Base-by-base conservation (phyloP, 2,329 filamentous ascomycete genomes). In the Colletotrichum nymphaeae region DNA sequence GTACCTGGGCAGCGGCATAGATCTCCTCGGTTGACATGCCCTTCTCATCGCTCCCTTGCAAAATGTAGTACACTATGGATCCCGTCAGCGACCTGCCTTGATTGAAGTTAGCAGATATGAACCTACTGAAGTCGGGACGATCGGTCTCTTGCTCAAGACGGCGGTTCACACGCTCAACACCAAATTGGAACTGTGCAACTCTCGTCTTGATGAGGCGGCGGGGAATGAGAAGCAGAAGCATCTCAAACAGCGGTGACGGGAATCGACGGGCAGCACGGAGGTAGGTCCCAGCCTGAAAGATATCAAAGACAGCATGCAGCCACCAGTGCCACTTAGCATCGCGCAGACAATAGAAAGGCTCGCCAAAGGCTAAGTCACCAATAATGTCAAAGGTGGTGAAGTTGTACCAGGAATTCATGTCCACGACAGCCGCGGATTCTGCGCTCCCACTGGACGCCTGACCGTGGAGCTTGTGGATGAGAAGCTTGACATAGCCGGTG, bases 371-470 rank as follows among this genome's bases (percentile, higher is more conserved):
- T 5, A 81, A 73, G 56, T 80, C 77, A 5, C 79, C 80, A 37
- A 81, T 78, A 22, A 81, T 74, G 64, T 82, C 80, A 57, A 82
- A 82, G 0, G 80, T 80, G 11, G 76, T 73, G 30, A 67, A 80
- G 65, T 77, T 78, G 73, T 76, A 80, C 79, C 76, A 81, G 37
- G 70, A 64, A 2, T 75, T 76, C 35, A 81, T 76, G 56, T 82
- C 76, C 14, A 74, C 69, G n/a, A 60, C 11, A 19, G 63, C 42
- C 57, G 14, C 32, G 11, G 56, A 46, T 37, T 77, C 32, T 4
- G 58, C 32, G 32, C 71, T 62, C 4, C 63, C 26, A 24, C 42
- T 52, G 8, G 63, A 67, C 2, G 49, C 66, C 22, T 69, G 59
- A 16, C 77, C 72, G 49, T 71, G 53, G n/a, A 80, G 62, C 8